phyloP scores from a whole-genome alignment of 164 flowering plant species.

The Taxillus chinensis region DNA sequence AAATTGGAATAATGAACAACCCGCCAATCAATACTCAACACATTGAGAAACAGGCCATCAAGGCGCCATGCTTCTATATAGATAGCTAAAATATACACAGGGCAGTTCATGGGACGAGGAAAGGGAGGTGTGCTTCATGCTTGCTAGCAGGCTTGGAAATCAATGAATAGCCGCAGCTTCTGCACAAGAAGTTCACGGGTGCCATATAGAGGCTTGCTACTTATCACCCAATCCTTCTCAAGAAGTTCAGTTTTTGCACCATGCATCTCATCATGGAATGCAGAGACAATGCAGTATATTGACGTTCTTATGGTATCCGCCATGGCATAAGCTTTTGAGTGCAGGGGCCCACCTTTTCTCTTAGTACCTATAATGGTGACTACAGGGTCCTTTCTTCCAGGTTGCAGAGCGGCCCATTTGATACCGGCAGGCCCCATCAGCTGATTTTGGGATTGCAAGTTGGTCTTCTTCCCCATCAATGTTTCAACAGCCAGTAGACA shows the following conservation, averaged over 20 bases:
- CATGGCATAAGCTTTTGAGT: conserved; percentile 67
- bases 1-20: too few relatives aligned
- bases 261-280: conserved; percentile 69
- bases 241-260: conserved; percentile 52
- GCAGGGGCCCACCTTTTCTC: conserved; percentile 32
- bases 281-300: conserved; percentile 54
- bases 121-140: too few relatives aligned
- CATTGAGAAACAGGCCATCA: too few relatives aligned
- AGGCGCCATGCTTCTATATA: too few relatives aligned
- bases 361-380: conserved; percentile 25
- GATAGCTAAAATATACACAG: too few relatives aligned
- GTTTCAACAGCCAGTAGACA: conserved; percentile 77
- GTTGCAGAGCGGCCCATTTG: conserved; percentile 53
- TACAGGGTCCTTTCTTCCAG: conserved; percentile 39
- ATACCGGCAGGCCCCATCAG: conserved; percentile 60
- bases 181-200: conserved; percentile 58
- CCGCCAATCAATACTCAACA: too few relatives aligned
- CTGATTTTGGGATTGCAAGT: conserved; percentile 40
- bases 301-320: conserved; percentile 75
- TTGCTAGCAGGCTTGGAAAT: conserved; percentile 49
- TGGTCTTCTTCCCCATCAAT: conserved; percentile 81
- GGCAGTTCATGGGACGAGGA: too few relatives aligned
- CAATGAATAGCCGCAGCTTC: conserved; percentile 61
- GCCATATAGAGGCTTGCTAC: conserved; percentile 50
- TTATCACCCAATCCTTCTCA: conserved; percentile 71